Percentiles rank a stretch among this genome's conserved stretches.
Evolutionary conservation across 371 early-diverging fungal genomes (phyloP).

Genomic region (Haplosporangium sp.): DNA sequence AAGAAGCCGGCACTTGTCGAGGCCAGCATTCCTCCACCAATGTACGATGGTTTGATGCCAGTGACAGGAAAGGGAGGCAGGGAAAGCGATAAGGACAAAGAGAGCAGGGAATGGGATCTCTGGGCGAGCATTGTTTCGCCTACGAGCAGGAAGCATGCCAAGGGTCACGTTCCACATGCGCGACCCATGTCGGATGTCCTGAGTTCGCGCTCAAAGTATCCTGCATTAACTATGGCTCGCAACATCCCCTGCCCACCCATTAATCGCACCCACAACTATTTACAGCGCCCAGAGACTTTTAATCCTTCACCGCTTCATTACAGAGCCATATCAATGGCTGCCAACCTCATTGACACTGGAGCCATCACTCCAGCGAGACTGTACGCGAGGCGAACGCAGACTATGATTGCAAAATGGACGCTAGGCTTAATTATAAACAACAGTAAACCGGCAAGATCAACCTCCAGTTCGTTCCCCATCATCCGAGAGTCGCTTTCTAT

Average conservation of each 20-base stretch:
- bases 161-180: background rate
- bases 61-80: background rate
- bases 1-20: slow-evolving; percentile 48
- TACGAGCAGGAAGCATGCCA: slow-evolving; percentile 11
- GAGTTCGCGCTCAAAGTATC: slow-evolving; percentile 22
- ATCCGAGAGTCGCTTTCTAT: slow-evolving; percentile 33
- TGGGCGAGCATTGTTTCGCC: slow-evolving; percentile 26
- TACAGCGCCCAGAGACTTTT: slow-evolving; percentile 35
- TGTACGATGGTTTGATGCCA: slow-evolving; percentile 14
- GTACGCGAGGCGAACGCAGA: slow-evolving; percentile 49
- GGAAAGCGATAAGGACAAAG: background rate
- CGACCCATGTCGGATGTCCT: slow-evolving; percentile 48
- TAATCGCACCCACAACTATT: slow-evolving; percentile 37
- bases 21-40: slow-evolving; percentile 25
- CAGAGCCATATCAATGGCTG: slow-evolving; percentile 54
- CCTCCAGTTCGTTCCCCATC: slow-evolving; percentile 26
- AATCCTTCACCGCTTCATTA: slow-evolving; percentile 51
- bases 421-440: slow-evolving; percentile 52
- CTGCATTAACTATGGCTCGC: slow-evolving; percentile 32
- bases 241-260: slow-evolving; percentile 50
- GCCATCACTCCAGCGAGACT: slow-evolving; percentile 50
- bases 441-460: slow-evolving; percentile 20
- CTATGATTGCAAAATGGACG: slow-evolving; percentile 57
- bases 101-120: slow-evolving; percentile 16
- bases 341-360: slow-evolving; percentile 47